phyloP scores from a whole-genome alignment of 208 protist genomes.

The Lotmaria passim region DNA sequence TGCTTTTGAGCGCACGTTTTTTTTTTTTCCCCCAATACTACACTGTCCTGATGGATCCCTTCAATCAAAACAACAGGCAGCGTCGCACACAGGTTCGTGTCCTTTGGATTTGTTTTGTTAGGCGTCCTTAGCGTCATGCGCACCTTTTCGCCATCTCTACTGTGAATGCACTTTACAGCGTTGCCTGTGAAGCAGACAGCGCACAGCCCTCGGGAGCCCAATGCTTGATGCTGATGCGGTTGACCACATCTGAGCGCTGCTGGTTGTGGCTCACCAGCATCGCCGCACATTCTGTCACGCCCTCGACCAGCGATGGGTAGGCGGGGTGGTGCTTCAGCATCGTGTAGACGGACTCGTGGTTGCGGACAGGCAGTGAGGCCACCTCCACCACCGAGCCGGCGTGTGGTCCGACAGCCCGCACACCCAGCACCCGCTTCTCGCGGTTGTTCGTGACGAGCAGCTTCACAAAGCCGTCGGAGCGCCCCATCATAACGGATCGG shows the following conservation, averaged over 20 bases:
- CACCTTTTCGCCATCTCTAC: too few species aligned
- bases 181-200: too few species aligned
- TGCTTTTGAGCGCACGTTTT: too few species aligned
- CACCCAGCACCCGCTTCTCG: slow-evolving; percentile 69
- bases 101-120: too few species aligned
- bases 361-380: slow-evolving; percentile 61
- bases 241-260: slow-evolving; percentile 43
- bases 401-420: slow-evolving; percentile 63
- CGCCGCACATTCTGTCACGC: slow-evolving; percentile 64
- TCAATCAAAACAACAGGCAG: too few species aligned
- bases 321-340: slow-evolving; percentile 58
- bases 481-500: slow-evolving; percentile 57
- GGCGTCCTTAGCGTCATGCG: too few species aligned
- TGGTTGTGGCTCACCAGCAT: slow-evolving; percentile 60
- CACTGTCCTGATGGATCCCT: too few species aligned
- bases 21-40: too few species aligned
- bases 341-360: slow-evolving; percentile 60
- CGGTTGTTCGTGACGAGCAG: slow-evolving; percentile 71
- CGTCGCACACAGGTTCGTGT: too few species aligned
- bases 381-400: slow-evolving; percentile 71
- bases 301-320: slow-evolving; percentile 62
- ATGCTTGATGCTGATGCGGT: slow-evolving; percentile 35
- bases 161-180: too few species aligned
- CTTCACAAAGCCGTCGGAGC: slow-evolving; percentile 69
- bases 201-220: slow-evolving; percentile 26